Percentiles rank a stretch among this genome's conserved stretches.
These are phyloP conservation scores for Kwoniella sp. DNA, from an alignment of 768 basidiomycete species.

Conservation along the genomic window DNA sequence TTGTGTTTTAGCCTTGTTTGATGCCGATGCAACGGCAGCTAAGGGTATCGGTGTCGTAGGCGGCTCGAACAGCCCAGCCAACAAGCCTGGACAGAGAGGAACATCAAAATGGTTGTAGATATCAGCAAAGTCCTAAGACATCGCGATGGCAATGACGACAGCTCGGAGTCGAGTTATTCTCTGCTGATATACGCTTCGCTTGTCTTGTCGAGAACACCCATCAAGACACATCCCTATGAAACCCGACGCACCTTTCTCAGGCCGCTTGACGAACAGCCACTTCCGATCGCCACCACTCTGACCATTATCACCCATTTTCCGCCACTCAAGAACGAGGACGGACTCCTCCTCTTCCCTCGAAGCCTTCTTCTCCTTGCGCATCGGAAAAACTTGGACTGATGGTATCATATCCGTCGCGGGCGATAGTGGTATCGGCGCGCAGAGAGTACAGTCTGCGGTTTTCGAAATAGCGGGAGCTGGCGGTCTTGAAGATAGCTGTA, in stretches of 20 bases:
- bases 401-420: constrained; percentile 28
- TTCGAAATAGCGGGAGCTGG: constrained; percentile 3
- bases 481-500: constrained; percentile 9
- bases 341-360: constrained; percentile 80
- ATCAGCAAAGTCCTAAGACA: not conserved
- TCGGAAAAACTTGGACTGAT: constrained; percentile 76
- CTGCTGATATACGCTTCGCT: too few species aligned
- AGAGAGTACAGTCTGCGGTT: constrained; percentile 35
- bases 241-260: constrained; percentile 73
- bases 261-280: constrained; percentile 75
- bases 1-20: not conserved
- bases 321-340: constrained; percentile 85
- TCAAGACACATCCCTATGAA: too few species aligned
- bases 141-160: not conserved
- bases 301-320: constrained; percentile 33
- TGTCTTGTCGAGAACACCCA: too few species aligned
- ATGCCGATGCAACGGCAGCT: not conserved
- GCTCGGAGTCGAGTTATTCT: too few species aligned
- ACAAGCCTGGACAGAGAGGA: constrained; percentile 65
- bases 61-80: constrained; percentile 85
- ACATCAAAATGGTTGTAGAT: too few species aligned
- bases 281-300: constrained; percentile 55
- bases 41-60: constrained; percentile 59
- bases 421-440: constrained; percentile 35
- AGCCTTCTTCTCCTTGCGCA: constrained; percentile 80